Conservation (phyloP, 2,329 filamentous ascomycete species). For the Tothia fuscella region DNA sequence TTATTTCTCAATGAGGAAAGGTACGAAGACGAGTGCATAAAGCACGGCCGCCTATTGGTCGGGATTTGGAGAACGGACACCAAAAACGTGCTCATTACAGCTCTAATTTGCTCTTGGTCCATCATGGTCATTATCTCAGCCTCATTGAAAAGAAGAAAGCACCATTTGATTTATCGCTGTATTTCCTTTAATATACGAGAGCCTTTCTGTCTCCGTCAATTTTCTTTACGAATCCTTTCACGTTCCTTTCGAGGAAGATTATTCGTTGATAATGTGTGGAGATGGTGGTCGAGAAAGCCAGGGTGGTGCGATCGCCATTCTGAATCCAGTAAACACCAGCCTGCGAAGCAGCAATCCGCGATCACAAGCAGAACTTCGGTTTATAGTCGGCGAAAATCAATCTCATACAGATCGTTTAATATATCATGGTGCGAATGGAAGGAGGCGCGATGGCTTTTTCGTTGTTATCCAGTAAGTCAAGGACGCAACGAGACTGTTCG, state of each 20-base stretch:
- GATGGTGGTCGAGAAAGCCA: background rate
- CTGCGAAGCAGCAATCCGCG: background rate
- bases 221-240: no score
- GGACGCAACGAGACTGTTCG: background rate
- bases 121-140: background rate
- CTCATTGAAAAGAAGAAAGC: background rate
- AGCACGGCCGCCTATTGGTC: no score
- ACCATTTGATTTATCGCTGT: no score
- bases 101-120: background rate
- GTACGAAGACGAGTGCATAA: no score
- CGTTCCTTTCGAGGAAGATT: background rate
- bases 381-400: background rate
- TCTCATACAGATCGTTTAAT: background rate
- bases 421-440: background rate
- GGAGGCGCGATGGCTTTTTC: background rate
- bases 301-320: conserved; percentile 7
- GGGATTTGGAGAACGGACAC: no score
- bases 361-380: background rate
- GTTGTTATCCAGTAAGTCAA: conserved; percentile 8
- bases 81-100: background rate
- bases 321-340: conserved; percentile 1
- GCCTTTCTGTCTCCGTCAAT: no score
- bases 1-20: no score
- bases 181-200: no score
- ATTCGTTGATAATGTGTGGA: conserved; percentile 3